phyloP scores from a whole-genome alignment of 1,284 basidiomycete genomes.

The Cutaneotrichosporon spelunceum region DNA sequence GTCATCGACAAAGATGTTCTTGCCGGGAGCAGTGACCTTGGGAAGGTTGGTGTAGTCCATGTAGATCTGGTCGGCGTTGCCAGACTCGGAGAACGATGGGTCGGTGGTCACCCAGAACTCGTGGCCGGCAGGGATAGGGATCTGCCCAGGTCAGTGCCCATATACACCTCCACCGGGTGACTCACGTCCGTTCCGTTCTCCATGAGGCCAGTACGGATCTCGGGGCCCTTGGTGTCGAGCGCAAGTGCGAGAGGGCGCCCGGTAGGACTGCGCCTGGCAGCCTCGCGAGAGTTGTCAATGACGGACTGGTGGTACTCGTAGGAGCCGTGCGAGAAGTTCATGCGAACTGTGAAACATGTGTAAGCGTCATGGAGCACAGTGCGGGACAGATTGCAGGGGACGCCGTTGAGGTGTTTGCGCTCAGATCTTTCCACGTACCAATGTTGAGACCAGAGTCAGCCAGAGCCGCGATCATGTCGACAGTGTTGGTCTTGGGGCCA shows the following conservation, averaged over 20 bases:
- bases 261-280: conserved; percentile 64
- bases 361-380: not conserved
- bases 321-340: conserved; percentile 97
- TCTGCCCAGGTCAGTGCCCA: conserved; percentile 51
- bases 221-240: conserved; percentile 98
- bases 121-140: conserved; percentile 83
- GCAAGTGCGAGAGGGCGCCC: conserved; percentile 96
- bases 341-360: conserved; percentile 65
- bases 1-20: conserved; percentile 96
- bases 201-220: conserved; percentile 97
- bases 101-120: conserved; percentile 92
- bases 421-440: conserved; percentile 59
- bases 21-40: conserved; percentile 92
- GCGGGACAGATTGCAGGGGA: not conserved
- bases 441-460: conserved; percentile 90
- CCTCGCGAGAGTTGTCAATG: conserved; percentile 89
- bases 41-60: conserved; percentile 91
- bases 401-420: not conserved
- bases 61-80: conserved; percentile 79
- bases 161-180: conserved; percentile 24
- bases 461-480: conserved; percentile 77
- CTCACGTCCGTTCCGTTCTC: conserved; percentile 78
- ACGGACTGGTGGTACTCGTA: conserved; percentile 98
- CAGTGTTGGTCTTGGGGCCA: conserved; percentile 86
- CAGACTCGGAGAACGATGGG: conserved; percentile 69